A percentile compares a stretch with the other conserved stretches of the same genome.
Conservation (phyloP, 1,284 basidiomycete genomes). For the Meripilus lineatus region DNA sequence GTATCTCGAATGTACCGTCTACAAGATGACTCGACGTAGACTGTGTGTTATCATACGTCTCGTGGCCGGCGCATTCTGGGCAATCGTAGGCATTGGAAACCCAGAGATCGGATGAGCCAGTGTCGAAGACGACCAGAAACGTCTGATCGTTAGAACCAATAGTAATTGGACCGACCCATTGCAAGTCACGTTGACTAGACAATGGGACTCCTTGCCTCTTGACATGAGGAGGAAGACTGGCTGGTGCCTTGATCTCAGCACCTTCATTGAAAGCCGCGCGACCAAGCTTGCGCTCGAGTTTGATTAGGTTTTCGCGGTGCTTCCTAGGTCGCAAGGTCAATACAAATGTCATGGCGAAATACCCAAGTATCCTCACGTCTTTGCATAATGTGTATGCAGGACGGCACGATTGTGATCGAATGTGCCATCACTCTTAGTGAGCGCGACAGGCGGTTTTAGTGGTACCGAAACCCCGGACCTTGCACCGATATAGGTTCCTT, state of each 20-base stretch:
- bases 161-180: conserved; percentile 35
- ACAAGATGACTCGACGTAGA: conserved; percentile 25
- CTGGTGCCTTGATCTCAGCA: conserved; percentile 13
- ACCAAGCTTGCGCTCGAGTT: conserved; percentile 17
- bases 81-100: conserved; percentile 26
- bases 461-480: conserved; percentile 15
- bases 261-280: conserved; percentile 11
- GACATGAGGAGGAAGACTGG: background rate
- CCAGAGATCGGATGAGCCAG: conserved; percentile 35
- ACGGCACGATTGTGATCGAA: conserved; percentile 18
- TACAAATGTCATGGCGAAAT: background rate
- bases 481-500: conserved; percentile 12
- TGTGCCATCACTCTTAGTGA: conserved; percentile 21
- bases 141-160: conserved; percentile 34
- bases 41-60: conserved; percentile 24
- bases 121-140: conserved; percentile 17
- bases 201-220: conserved; percentile 22
- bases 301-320: conserved; percentile 24
- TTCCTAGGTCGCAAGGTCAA: conserved; percentile 15
- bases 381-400: conserved; percentile 12
- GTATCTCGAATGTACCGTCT: conserved; percentile 18
- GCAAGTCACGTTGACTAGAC: conserved; percentile 21
- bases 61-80: conserved; percentile 30
- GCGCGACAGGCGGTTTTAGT: conserved; percentile 16
- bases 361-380: conserved; percentile 10